Base-by-base conservation (phyloP, 768 basidiomycete species). In the Boletus rex-veris region DNA sequence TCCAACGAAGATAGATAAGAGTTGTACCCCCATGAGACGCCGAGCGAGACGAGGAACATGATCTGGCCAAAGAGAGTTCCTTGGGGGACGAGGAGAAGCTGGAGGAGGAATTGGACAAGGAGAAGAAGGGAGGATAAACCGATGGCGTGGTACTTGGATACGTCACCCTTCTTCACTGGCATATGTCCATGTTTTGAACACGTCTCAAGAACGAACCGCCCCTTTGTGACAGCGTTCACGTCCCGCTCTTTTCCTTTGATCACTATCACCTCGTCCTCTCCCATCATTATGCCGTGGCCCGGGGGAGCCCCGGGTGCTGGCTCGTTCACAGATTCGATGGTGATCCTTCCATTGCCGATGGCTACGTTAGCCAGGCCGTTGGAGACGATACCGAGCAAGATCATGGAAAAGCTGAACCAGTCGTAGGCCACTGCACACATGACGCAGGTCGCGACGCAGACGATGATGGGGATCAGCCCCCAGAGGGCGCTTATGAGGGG, bases 1-100 rank as follows among this genome's bases (percentile, higher is more conserved):
- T 77, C 74, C 66, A 77, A 51, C 4, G 64, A 67, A 10, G 71
- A 64, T 7, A 73, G 57, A 35, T 63, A 71, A 0, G 65, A 60
- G 33, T 71, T 73, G 41, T 74, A 71, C 7, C 26, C 45, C 72
- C 73, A 74, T 0, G 70, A 73, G 2, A 62, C 55, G 6, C 50
- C 62, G 38, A 73, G 60, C 6, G 70, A 64, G 8, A 51, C 5
- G 24, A 69, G 45, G 45, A 73, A 73, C 68, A 73, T 63, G 42
- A 65, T 50, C 41, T 72, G 73, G 5, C 73, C 71, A 16, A 73
- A 73, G 7, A 73, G 61, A 2, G 55, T 31, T 12, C 63, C 64
- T 52, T 70, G 68, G 0, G 72, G 71, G 36, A 69, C 59, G 38
- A 73, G 59, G 36, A 72, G 56, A 16, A 71, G 63, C 41, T 73